Evolutionary conservation across 768 basidiomycete genomes (phyloP), one percentile per base, ranked within the genome.

Genomic region (Botryobasidium botryosum): DNA sequence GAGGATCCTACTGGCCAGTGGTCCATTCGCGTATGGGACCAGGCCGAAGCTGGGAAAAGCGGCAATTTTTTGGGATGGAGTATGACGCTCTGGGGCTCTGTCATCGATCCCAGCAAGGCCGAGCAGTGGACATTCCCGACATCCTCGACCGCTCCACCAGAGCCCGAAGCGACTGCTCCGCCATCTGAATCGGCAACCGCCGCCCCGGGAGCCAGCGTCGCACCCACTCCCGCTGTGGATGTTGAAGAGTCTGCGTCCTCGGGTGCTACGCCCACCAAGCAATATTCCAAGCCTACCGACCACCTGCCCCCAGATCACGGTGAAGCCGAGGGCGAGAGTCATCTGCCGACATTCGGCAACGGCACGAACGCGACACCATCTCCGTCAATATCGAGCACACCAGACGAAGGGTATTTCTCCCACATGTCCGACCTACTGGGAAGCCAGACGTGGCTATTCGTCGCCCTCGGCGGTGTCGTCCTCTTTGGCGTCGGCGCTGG

Each of bases 1-100:
- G 94, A 99, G 63, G 68, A 84, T 59, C 83, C 90, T 1, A 59
- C 85, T 24, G 94, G 94, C 15, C 70, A 75, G 17, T 99, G 94
- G 94, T 86, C 74, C 0, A 72, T 99, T 47, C 74, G 61, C 33
- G 87, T 99, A 13, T 77, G 74, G 25, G 94, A 99, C 56, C 77
- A 80, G 53, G 66, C 66, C 33, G 76, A 72, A n/a, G 61, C 67
- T 8, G 55, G 61, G 1, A 65, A 71, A 49, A 75, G 70, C 8
- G 75, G 75, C 23, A 56, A 56, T 26, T 88, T 99, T 67, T 67
- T 87, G 29, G 83, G 84, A 15, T 99, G 91, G 92, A 78, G 77
- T 44, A 77, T 96, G 65, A 74, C 79, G 47, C 70, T 99, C 32
- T 99, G 87, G 86, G 94, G 94, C 17, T 77, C 82, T 26, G 67